A percentile compares a stretch with the other conserved stretches of the same genome.
Conservation (phyloP, 331 rosid genomes). For the Spiraea crenata region DNA sequence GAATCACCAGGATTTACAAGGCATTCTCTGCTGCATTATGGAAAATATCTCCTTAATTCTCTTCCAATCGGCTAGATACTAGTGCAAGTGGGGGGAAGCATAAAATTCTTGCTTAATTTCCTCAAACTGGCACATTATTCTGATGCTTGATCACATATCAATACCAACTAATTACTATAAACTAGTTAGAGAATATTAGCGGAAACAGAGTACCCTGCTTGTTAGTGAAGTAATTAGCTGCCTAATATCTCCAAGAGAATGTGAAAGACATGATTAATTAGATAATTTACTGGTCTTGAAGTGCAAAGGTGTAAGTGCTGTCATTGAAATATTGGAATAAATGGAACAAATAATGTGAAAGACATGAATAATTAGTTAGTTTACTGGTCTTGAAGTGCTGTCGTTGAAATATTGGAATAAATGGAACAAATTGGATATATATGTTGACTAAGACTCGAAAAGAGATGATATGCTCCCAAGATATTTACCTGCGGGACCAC, state of each 20-base stretch:
- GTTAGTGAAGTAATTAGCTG: too few species aligned
- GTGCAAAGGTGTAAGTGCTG: neutral
- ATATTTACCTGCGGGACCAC: slow-evolving; percentile 46
- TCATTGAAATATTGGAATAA: neutral
- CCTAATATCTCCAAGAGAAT: neutral
- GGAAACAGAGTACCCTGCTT: neutral
- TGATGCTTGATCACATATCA: neutral
- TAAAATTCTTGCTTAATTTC: neutral
- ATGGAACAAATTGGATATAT: slow-evolving; percentile 32
- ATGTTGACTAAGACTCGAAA: slow-evolving; percentile 2
- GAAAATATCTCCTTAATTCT: neutral
- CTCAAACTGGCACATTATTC: neutral
- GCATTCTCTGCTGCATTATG: neutral
- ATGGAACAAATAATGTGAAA: slow-evolving; percentile 8
- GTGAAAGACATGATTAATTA: neutral
- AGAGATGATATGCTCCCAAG: slow-evolving; percentile 9
- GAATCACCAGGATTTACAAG: neutral
- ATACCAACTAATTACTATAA: neutral
- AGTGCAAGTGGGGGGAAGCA: neutral
- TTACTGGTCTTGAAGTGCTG: neutral
- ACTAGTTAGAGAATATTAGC: neutral
- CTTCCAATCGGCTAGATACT: neutral
- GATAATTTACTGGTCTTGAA: neutral
- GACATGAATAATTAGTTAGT: neutral
- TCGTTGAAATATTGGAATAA: neutral